phyloP scores from a whole-genome alignment of 2,329 filamentous ascomycete species.

The Cercospora nicotianae region DNA sequence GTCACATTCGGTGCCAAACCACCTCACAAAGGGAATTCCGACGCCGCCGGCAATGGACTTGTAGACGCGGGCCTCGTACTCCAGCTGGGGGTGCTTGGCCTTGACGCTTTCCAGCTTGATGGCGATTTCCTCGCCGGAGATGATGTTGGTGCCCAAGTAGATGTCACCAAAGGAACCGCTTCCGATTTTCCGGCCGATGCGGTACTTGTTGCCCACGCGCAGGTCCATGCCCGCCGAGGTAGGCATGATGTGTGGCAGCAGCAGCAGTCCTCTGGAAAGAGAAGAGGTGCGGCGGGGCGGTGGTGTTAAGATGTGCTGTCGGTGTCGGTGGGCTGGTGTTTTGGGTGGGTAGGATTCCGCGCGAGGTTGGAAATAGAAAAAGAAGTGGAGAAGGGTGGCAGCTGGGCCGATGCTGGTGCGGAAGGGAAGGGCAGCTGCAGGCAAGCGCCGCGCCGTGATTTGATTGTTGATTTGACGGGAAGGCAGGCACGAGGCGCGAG shows the following conservation, averaged over 20 bases:
- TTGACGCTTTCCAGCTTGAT: slow-evolving; percentile 99
- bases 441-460: background rate
- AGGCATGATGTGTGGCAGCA: background rate
- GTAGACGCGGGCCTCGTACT: slow-evolving; percentile 96
- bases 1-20: slow-evolving; percentile 99
- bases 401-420: background rate
- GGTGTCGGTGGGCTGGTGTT: background rate
- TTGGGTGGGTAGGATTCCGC: background rate
- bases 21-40: slow-evolving; percentile 97
- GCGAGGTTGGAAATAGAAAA: background rate
- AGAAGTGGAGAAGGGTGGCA: background rate
- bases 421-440: background rate
- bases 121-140: slow-evolving; percentile 97
- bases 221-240: slow-evolving; percentile 63
- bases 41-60: slow-evolving; percentile 90
- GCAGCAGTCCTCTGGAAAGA: background rate
- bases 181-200: slow-evolving; percentile 98
- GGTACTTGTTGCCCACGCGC: slow-evolving; percentile 99
- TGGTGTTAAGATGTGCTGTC: background rate
- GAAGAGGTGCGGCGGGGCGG: background rate
- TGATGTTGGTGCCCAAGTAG: slow-evolving; percentile 98
- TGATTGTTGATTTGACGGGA: background rate
- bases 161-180: slow-evolving; percentile 98
- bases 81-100: slow-evolving; percentile 97
- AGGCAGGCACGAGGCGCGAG: background rate